Percentiles rank a stretch among this genome's conserved stretches.
These are phyloP conservation scores for Barnettozyma sucrosica DNA, from an alignment of 805 yeast genomes.

Conservation along the genomic window DNA sequence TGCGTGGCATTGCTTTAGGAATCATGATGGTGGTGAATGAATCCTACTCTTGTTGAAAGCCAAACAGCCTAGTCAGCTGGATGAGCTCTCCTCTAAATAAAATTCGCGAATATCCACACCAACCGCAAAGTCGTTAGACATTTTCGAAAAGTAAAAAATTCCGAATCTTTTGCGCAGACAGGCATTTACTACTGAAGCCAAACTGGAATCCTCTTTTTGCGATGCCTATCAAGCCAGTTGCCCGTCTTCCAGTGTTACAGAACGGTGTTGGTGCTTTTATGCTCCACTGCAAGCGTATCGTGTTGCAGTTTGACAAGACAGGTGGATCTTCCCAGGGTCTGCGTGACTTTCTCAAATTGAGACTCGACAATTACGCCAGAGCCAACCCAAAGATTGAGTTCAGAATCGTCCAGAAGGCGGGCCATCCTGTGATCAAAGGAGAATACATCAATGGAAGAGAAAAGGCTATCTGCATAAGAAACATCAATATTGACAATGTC, in stretches of 20 bases:
- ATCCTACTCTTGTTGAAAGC: too few relatives aligned
- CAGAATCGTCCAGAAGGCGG: constrained; percentile 60
- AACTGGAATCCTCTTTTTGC: not conserved
- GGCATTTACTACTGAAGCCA: not conserved
- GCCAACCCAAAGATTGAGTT: constrained; percentile 65
- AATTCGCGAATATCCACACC: not conserved
- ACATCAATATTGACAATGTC: constrained; percentile 57
- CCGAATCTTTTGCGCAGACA: not conserved
- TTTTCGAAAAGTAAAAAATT: not conserved
- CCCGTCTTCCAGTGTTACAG: constrained; percentile 54
- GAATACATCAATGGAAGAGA: constrained; percentile 42
- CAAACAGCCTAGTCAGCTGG: too few relatives aligned
- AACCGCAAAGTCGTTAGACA: not conserved
- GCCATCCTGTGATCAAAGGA: constrained; percentile 76
- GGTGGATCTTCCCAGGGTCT: constrained; percentile 92
- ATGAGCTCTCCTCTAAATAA: too few relatives aligned
- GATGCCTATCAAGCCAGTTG: constrained; percentile 55
- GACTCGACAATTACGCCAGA: constrained; percentile 50
- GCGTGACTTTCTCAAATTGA: constrained; percentile 55
- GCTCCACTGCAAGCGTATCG: constrained; percentile 67
- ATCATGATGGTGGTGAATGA: too few relatives aligned
- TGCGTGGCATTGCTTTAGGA: not conserved
- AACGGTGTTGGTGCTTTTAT: constrained; percentile 76
- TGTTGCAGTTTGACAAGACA: constrained; percentile 85
- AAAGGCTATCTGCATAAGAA: constrained; percentile 72